Evolutionary conservation across 1,139 yeast genomes (phyloP), one percentile per base, ranked within the genome.

Genomic region (Diutina ranongensis): DNA sequence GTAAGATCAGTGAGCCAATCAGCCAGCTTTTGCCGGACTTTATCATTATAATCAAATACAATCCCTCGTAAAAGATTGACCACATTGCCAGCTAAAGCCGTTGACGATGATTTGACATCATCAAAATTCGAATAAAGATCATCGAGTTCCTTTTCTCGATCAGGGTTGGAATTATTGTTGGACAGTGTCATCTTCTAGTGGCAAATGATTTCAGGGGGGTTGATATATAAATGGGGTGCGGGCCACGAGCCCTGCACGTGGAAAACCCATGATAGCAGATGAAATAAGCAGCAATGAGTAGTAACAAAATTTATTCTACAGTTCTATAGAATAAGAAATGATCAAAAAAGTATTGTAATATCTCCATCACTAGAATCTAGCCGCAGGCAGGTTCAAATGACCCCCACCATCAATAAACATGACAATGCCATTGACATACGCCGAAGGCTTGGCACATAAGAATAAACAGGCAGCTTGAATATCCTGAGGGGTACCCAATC

Each of bases 351-450:
- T n/a, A n/a, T n/a, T n/a, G n/a, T n/a, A n/a, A n/a, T n/a, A n/a
- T 28, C 4, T 28, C 10, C 32, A n/a, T n/a, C n/a, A 13, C 21
- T 38, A 38, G 10, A 38, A 38, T 38, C 42, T 38, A 4, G 42
- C 42, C 4, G 42, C 32, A 9, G 42, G 42, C 9, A 18, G 16
- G 42, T 38, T 38, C 44, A 65, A 57, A 50, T 67, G 66, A 28
- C 68, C 61, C 34, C 92, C 94, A 21, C 94, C 94, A 56, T 83
- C 92, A 40, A 83, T 63, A n/a, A 87, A 84, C 45, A 83, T 60
- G 8, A 80, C 81, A n/a, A 74, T 67, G 13, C 92, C 92, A 54
- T 81, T 83, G 49, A 83, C 58, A 57, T 83, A 83, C 53, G 72
- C 71, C 3, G 82, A 72, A 48, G 80, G 79, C 53, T 65, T 63